Base-by-base conservation (phyloP, 1,284 basidiomycete genomes). In the Apiotrichum gamsii region DNA sequence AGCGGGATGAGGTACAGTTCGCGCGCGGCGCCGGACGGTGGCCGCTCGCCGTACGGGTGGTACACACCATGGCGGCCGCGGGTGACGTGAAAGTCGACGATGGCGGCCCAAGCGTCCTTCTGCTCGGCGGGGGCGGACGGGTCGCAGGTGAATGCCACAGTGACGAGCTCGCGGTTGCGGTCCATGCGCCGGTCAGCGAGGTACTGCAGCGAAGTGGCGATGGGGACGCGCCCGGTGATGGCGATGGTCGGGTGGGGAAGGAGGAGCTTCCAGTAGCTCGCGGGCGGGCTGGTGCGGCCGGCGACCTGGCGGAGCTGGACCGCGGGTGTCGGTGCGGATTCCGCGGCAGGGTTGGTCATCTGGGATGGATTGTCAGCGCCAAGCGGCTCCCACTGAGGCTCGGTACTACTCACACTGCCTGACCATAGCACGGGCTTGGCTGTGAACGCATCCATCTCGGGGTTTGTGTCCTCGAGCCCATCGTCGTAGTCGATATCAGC, bases 1-100 rank as follows among this genome's bases (percentile, higher is more conserved):
- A 95, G 70, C 1, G 91, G 91, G 18, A 94, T 79, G 49, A 94
- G 79, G 62, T 96, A 96, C 28, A 94, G 72, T 66, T 96, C 91
- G 54, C 84, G 83, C 24, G 89, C 87, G 16, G 84, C 84, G 51
- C 81, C 78, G 53, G 80, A 72, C 6, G 88, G 85, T 77, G 77
- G 44, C 74, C 76, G 5, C 9, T 50, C 29, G 11, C 84, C 85
- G 83, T 88, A 90, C 11, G 89, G 90, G 55, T 88, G 87, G 30
- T 87, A 80, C 13, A 91, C 76, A 9, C 84, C 89, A 68, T 91
- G 86, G 19, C 90, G 88, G 49, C 81, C 80, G 77, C 87, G 86
- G 0, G 75, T 74, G 30, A 85, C 74, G 47, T 90, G 76, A 57
- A 85, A 86, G 37, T 83, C 78, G 32, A 81, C 78, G 32, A 91